phyloP scores from a whole-genome alignment of 805 yeast species.

The Tetrapisispora namnaoensis region DNA sequence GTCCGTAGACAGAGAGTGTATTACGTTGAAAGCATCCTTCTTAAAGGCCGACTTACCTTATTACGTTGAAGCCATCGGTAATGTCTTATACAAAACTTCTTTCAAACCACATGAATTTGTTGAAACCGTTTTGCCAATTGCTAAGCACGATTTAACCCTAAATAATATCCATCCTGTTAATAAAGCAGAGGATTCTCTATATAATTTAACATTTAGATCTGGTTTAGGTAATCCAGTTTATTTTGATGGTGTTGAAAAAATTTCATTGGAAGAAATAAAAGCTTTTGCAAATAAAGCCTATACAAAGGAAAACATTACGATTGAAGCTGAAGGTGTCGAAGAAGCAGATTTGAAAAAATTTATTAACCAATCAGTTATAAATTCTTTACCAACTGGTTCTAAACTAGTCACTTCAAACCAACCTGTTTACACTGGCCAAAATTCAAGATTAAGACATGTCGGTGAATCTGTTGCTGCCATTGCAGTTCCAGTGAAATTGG shows the following conservation, averaged over 20 bases:
- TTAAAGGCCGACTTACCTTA: constrained; percentile 83
- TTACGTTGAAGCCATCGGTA: constrained; percentile 77
- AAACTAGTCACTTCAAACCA: constrained; percentile 30
- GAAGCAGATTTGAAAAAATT: constrained; percentile 60
- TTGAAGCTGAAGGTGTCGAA: constrained; percentile 66
- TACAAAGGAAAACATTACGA: constrained; percentile 58
- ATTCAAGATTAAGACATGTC: constrained; percentile 46
- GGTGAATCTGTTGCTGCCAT: constrained; percentile 67
- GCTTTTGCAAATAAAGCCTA: constrained; percentile 57
- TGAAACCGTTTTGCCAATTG: constrained; percentile 77
- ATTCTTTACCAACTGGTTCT: constrained; percentile 50
- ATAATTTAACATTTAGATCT: constrained; percentile 69
- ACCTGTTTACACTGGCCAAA: constrained; percentile 54
- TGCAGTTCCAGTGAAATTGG: constrained; percentile 64
- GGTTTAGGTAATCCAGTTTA: constrained; percentile 81
- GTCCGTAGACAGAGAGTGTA: constrained; percentile 70
- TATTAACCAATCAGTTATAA: constrained; percentile 54
- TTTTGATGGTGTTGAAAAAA: constrained; percentile 54
- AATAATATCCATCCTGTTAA: constrained; percentile 43
- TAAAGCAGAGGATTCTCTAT: constrained; percentile 68
- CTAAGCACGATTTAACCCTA: constrained; percentile 49
- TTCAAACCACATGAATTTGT: constrained; percentile 75
- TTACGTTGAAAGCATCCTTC: constrained; percentile 72
- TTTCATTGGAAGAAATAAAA: constrained; percentile 55
- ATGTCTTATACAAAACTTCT: constrained; percentile 56